Evolutionary conservation across 495 filamentous ascomycete genomes (phyloP), one percentile per base, ranked within the genome.

Genomic region (Penicillium ochrochloron): DNA sequence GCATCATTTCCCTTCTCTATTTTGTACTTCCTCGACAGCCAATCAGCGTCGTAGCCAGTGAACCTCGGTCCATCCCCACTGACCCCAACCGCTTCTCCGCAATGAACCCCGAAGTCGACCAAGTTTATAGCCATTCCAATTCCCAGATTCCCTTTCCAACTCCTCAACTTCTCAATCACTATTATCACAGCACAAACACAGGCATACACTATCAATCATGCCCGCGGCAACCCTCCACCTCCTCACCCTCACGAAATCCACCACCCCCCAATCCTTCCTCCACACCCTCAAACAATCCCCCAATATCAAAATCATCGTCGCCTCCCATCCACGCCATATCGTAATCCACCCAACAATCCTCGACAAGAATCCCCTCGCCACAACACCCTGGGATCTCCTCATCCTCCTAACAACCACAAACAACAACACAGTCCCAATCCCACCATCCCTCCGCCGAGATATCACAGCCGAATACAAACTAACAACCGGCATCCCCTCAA

Each of bases 371-470:
- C 59, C 76, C 2, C 79, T 89, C 11, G 75, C 88, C 6, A 77
- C 77, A 37, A 71, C 70, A 15, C 73, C 72, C 55, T 90, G 87
- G 87, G 83, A 88, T 60, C 72, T 89, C 23, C 73, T 90, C 10
- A 66, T 89, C 57, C 78, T 89, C 41, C 67, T 88, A 8, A 75
- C 81, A 33, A 27, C 14, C 8, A 61, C 60, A 15, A 59, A 52
- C 23, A 60, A 55, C 0, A n/a, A 53, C 31, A 7, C 31, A 25
- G 64, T 72, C 23, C 63, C 67, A 17, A 62, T 84, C 31, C 83
- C 86, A 14, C 51, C 71, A 0, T 29, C 65, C 3, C 67, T 84
- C 19, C 63, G 76, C 34, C 39, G 48, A 12, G 42, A 68, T 31
- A 73, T 84, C 31, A 67, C 64, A 21, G 62, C 70, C 23, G 65